Percentiles rank a stretch among this genome's conserved stretches.
phyloP scores from a whole-genome alignment of 2,329 filamentous ascomycete genomes.

The Podosphaera aphanis region DNA sequence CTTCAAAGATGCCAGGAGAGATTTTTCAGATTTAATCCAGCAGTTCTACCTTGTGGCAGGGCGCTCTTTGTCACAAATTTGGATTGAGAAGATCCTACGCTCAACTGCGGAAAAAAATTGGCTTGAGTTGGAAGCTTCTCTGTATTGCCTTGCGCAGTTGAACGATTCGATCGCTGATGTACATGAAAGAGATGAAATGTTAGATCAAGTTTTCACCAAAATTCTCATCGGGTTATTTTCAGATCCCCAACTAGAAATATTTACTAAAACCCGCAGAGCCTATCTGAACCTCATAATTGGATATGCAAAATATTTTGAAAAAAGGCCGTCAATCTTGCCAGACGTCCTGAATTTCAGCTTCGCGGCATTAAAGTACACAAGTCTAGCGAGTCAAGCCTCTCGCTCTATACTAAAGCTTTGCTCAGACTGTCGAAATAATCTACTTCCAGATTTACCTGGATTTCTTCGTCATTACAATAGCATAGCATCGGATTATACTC shows the following conservation, averaged over 20 bases:
- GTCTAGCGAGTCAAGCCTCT: conserved; percentile 43
- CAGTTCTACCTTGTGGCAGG: conserved; percentile 42
- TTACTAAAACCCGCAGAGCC: conserved; percentile 39
- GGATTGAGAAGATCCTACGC: conserved; percentile 29
- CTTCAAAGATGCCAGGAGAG: conserved; percentile 51
- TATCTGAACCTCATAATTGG: conserved; percentile 47
- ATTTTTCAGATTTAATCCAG: conserved; percentile 57
- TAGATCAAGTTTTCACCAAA: conserved; percentile 38
- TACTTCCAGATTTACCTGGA: conserved; percentile 41
- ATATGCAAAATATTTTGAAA: conserved; percentile 56
- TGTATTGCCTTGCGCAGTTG: conserved; percentile 41
- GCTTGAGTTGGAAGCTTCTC: conserved; percentile 35
- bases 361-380: conserved; percentile 35
- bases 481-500: conserved; percentile 32
- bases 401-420: conserved; percentile 54
- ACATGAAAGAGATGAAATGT: conserved; percentile 29
- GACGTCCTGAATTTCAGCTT: conserved; percentile 54
- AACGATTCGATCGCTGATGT: conserved; percentile 40
- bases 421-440: conserved; percentile 45
- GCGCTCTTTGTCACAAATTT: conserved; percentile 29
- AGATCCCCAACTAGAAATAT: conserved; percentile 27
- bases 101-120: conserved; percentile 27
- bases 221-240: conserved; percentile 31
- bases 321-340: conserved; percentile 41
- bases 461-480: conserved; percentile 50